Evolutionary conservation across 2,329 filamentous ascomycete species (phyloP).

Genomic region (Lachnellula occidentalis): DNA sequence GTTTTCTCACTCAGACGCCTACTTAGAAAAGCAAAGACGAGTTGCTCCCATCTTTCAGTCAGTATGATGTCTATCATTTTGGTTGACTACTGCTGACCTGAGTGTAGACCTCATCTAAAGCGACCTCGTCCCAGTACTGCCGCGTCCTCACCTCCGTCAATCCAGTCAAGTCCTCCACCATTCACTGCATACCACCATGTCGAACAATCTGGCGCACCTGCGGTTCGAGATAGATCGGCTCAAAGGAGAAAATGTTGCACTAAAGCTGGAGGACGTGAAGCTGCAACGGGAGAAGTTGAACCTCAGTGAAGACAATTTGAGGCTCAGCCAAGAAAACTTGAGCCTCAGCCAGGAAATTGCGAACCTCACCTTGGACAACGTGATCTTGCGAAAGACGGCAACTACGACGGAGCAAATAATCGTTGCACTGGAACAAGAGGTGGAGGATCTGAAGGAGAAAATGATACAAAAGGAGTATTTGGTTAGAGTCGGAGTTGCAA

Average conservation of each 20-base stretch:
- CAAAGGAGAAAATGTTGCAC: neutral
- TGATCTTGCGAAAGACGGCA: neutral
- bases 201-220: neutral
- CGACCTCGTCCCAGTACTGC: no score
- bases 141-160: no score
- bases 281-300: neutral
- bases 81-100: no score
- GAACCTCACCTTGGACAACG: neutral
- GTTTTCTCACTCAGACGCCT: no score
- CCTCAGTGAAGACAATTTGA: neutral
- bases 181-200: neutral
- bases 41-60: no score
- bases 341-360: neutral
- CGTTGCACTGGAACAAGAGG: neutral
- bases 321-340: neutral
- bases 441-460: neutral
- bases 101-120: no score
- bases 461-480: neutral
- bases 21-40: no score
- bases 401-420: neutral
- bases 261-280: neutral
- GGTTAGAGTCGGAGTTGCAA: neutral
- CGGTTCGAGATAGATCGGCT: neutral
- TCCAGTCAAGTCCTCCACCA: no score
- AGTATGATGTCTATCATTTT: no score